phyloP scores from a whole-genome alignment of 495 filamentous ascomycete species.

The Astrothelium subdiscretum region DNA sequence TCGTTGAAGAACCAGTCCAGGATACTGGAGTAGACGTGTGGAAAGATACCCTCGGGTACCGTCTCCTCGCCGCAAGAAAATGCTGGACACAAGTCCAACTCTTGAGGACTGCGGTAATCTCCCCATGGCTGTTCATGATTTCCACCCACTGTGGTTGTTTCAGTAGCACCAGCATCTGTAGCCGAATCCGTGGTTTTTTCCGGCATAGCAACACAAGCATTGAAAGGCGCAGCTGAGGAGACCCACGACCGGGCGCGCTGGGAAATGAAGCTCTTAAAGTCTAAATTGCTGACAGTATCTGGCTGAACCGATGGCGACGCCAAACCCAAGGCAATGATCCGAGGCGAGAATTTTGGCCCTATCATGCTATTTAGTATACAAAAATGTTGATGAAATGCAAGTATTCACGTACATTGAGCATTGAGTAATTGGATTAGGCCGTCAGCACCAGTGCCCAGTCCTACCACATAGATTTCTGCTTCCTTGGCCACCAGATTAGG shows the following conservation, averaged over 20 bases:
- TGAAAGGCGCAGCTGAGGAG: not conserved
- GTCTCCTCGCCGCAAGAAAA: not conserved
- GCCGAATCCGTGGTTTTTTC: not conserved
- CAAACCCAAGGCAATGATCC: constrained; percentile 1
- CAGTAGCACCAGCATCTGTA: not conserved
- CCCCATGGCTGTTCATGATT: not conserved
- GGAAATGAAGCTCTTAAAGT: not conserved
- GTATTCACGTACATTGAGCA: constrained; percentile 11
- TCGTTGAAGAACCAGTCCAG: constrained; percentile 1
- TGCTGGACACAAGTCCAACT: not conserved
- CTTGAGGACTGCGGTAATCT: not conserved
- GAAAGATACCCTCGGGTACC: not conserved
- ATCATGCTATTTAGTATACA: not conserved
- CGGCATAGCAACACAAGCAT: not conserved
- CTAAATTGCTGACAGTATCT: not conserved
- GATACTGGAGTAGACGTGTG: not conserved
- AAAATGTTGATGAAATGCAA: not conserved
- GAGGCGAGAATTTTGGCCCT: constrained; percentile 4
- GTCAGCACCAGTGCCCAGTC: constrained; percentile 20
- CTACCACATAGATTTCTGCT: constrained; percentile 28
- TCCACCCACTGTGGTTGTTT: not conserved
- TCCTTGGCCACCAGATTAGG: constrained; percentile 17
- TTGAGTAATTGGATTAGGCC: constrained; percentile 14
- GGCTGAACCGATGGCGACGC: not conserved
- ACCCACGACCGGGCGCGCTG: not conserved